Conservation (phyloP, 345 rosid genomes). For the Limnanthes douglasii region DNA sequence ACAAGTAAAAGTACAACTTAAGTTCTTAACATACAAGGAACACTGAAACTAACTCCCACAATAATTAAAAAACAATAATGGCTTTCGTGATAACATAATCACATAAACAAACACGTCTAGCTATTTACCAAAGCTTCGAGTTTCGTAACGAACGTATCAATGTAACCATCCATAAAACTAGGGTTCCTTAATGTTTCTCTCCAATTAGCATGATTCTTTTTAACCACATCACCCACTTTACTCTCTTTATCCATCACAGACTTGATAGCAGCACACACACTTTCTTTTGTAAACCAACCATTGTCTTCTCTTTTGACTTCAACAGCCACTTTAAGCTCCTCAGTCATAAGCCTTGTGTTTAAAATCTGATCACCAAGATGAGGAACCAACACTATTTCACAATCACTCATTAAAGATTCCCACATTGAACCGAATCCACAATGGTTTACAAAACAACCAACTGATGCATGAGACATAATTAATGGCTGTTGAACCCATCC, state of each 20-base stretch:
- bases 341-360: conserved; percentile 33
- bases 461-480: conserved; percentile 29
- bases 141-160: conserved; percentile 29
- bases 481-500: conserved; percentile 41
- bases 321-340: conserved; percentile 41
- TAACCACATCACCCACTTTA: conserved; percentile 21
- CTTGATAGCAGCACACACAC: conserved; percentile 26
- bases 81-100: neutral
- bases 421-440: conserved; percentile 69
- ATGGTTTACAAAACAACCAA: conserved; percentile 66
- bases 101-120: neutral
- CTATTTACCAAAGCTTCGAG: conserved; percentile 3
- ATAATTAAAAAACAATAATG: no score
- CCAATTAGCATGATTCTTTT: conserved; percentile 29
- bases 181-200: conserved; percentile 13
- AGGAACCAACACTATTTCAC: conserved; percentile 47
- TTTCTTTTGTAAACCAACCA: conserved; percentile 40
- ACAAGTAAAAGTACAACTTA: no score
- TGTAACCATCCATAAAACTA: conserved; percentile 19
- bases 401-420: conserved; percentile 46
- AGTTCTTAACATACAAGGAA: no score
- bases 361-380: conserved; percentile 50
- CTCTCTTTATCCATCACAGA: conserved; percentile 33
- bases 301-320: conserved; percentile 37
- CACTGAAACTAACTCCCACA: no score